Evolutionary conservation across 2,329 filamentous ascomycete species (phyloP).

Genomic region (Sporothrix luriei): DNA sequence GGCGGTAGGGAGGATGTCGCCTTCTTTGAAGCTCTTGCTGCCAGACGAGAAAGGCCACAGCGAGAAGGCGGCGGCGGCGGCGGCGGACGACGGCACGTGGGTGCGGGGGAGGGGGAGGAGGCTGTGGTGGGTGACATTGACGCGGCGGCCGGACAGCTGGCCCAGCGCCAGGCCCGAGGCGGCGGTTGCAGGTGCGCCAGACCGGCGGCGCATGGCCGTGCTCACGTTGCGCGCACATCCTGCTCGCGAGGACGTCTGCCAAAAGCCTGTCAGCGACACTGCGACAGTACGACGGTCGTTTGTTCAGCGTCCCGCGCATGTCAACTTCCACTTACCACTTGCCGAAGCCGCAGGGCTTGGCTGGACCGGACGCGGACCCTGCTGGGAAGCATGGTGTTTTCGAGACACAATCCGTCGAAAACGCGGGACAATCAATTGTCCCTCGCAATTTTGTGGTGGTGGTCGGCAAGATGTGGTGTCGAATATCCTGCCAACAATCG

Average conservation of each 20-base stretch:
- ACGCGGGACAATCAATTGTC: neutral
- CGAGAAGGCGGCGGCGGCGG: conserved; percentile 36
- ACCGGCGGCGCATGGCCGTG: conserved; percentile 39
- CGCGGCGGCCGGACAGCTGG: conserved; percentile 31
- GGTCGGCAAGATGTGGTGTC: neutral
- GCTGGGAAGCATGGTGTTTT: conserved; percentile 55
- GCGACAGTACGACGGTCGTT: too few species aligned
- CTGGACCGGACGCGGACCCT: conserved; percentile 54
- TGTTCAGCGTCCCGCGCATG: too few species aligned
- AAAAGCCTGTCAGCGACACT: neutral
- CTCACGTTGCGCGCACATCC: conserved; percentile 38
- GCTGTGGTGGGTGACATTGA: neutral
- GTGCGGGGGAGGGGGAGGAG: neutral
- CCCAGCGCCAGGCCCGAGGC: conserved; percentile 1
- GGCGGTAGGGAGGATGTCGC: conserved; percentile 17
- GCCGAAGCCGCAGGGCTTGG: conserved; percentile 49
- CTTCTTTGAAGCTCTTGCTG: conserved; percentile 19
- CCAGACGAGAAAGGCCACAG: conserved; percentile 32
- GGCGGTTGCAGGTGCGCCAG: conserved; percentile 24
- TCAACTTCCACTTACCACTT: too few species aligned
- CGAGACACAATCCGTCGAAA: conserved; percentile 4
- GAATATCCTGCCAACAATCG: neutral
- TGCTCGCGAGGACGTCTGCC: neutral
- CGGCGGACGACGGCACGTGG: conserved; percentile 26
- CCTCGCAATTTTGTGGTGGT: neutral